Base-by-base conservation (phyloP, 2,329 filamentous ascomycete species). In the Cordyceps tenuipes region DNA sequence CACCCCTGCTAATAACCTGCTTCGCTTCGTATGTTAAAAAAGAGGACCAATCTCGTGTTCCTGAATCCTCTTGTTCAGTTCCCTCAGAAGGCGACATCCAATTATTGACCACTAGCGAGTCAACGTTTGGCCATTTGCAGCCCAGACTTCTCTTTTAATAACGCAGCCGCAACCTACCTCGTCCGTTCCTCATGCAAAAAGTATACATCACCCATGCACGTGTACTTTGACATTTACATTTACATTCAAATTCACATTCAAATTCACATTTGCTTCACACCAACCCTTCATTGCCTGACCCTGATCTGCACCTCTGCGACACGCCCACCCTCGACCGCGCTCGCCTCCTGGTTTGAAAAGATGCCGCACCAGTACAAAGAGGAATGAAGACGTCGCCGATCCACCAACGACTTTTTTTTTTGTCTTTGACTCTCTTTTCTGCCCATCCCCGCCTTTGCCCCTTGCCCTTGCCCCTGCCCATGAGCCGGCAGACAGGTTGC, bases 301-400 rank as follows among this genome's bases (percentile, higher is more conserved):
- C 8, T 21, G 21, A 3, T 9, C 10, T 29, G 6, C 51, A n/a
- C 39, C 5, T 29, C 41, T 55, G 52, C 41, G 53, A 47, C 53
- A 47, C n/a, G 19, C 8, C 43, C 17, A 17, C 13, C 44, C n/a
- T 19, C 17, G 31, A 2, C 21, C 29, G 23, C 8, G 15, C 47
- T n/a, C 31, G 23, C 17, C 50, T 54, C 51, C 53, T 56, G n/a
- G 43, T 56, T 55, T 56, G 17, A 41, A 34, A 56, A 47, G n/a
- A 13, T 34, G 53, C 26, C 1, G 29, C 53, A 56, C 41, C 49
- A 23, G n/a, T 36, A 44, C 31, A 43, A 53, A 31, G 51, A 43
- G 13, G n/a, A 51, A 43, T 3, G n/a, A 51, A 15, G 36, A 12
- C 21, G 17, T n/a, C 26, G 53, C 29, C 9, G 29, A 26, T 56